Conservation (phyloP, 2,329 filamentous ascomycete species). For the Eutypella sp. region DNA sequence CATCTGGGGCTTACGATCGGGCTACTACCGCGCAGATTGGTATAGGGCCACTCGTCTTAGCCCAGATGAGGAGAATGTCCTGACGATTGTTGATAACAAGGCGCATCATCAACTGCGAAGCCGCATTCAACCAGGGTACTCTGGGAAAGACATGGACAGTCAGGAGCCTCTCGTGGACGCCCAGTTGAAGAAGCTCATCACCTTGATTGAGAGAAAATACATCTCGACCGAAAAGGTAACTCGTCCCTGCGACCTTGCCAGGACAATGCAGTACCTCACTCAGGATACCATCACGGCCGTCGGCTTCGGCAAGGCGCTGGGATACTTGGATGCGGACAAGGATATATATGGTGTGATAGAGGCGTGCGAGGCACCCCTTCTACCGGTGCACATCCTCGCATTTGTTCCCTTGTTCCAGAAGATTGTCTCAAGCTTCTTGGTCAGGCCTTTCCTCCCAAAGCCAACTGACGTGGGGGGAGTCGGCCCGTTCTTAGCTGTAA, state of each 20-base stretch:
- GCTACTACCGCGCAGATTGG: constrained; percentile 10
- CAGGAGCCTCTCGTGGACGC: constrained; percentile 20
- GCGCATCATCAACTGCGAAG: constrained; percentile 6
- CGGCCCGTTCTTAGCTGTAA: constrained; percentile 12
- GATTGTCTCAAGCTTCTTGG: neutral
- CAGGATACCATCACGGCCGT: constrained; percentile 50
- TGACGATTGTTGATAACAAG: constrained; percentile 9
- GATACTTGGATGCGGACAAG: constrained; percentile 39
- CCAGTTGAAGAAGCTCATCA: constrained; percentile 38
- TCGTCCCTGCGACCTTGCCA: constrained; percentile 44
- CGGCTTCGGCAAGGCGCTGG: constrained; percentile 44
- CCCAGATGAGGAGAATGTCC: constrained; percentile 8
- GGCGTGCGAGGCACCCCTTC: neutral
- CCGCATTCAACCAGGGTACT: constrained; percentile 6
- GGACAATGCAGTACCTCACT: constrained; percentile 47
- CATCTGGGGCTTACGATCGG: constrained; percentile 13
- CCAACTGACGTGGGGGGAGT: neutral
- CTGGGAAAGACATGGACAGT: constrained; percentile 3
- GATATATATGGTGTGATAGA: constrained; percentile 24
- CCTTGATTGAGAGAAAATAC: constrained; percentile 39
- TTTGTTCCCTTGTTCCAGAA: neutral
- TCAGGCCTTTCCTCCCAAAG: neutral
- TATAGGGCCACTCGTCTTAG: constrained; percentile 11
- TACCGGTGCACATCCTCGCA: neutral
- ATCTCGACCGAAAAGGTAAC: constrained; percentile 21